Percentiles rank a stretch among this genome's conserved stretches.
Conservation (phyloP, 257 asterid genomes). For the Linderniella brevidens region DNA sequence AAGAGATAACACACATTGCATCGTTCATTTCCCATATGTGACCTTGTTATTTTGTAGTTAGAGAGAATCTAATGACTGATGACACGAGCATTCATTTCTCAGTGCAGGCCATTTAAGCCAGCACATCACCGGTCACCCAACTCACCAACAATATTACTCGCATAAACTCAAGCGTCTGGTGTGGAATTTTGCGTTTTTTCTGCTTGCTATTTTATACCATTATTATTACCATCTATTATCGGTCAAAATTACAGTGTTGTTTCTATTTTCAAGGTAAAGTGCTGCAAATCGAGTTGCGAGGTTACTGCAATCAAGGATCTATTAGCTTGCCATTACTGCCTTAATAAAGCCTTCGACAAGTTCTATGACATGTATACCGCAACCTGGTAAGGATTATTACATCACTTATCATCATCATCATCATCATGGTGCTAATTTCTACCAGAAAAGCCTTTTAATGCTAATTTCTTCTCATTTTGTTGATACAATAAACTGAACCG, state of each 20-base stretch:
- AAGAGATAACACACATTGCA: too few relatives aligned
- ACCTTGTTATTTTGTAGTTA: background rate
- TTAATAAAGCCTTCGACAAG: conserved; percentile 71
- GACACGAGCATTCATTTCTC: conserved; percentile 19
- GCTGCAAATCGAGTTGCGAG: conserved; percentile 69
- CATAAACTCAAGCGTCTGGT: conserved; percentile 66
- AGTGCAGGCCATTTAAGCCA: conserved; percentile 78
- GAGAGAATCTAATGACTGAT: conserved; percentile 3
- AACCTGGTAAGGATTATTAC: conserved; percentile 40
- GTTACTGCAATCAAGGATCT: conserved; percentile 58
- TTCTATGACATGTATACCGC: conserved; percentile 77
- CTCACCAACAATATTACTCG: conserved; percentile 59
- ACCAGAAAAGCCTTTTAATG: too few relatives aligned
- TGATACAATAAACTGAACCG: background rate
- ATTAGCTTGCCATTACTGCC: conserved; percentile 63
- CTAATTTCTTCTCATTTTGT: background rate
- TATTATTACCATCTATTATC: background rate
- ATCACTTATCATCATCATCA: too few relatives aligned
- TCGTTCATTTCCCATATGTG: too few relatives aligned
- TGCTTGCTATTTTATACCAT: background rate
- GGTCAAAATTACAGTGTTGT: background rate
- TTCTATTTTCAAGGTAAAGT: conserved; percentile 54
- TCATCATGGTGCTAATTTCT: too few relatives aligned
- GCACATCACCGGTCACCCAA: conserved; percentile 38
- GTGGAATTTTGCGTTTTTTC: conserved; percentile 8